These are phyloP conservation scores for Candida dendrica DNA, from an alignment of 805 yeast genomes.

Conservation along the genomic window DNA sequence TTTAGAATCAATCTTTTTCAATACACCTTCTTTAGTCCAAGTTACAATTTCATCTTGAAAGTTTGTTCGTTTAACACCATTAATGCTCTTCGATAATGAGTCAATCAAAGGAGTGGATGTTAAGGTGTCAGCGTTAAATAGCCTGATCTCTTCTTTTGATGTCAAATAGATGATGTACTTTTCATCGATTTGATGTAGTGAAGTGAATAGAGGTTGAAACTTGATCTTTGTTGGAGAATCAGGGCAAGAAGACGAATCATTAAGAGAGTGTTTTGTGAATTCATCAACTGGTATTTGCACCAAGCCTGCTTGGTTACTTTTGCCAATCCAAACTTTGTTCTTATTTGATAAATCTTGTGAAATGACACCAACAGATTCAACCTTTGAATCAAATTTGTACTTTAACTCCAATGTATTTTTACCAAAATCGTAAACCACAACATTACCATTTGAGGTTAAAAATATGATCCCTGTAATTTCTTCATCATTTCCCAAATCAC, in stretches of 20 bases:
- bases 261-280: neutral
- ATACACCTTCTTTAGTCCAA: conserved; percentile 36
- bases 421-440: conserved; percentile 12
- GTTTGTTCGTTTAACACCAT: conserved; percentile 30
- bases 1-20: conserved; percentile 23
- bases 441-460: conserved; percentile 19
- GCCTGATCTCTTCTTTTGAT: conserved; percentile 28
- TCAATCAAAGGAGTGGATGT: conserved; percentile 21
- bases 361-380: conserved; percentile 12
- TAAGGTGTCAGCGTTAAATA: conserved; percentile 16
- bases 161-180: conserved; percentile 26
- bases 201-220: conserved; percentile 12
- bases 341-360: conserved; percentile 9
- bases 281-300: neutral
- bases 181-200: conserved; percentile 19
- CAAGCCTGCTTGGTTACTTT: conserved; percentile 4
- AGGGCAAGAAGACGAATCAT: neutral
- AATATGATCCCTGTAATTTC: conserved; percentile 13
- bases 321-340: conserved; percentile 25
- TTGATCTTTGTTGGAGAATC: conserved; percentile 23
- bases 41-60: conserved; percentile 25
- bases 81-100: conserved; percentile 29
- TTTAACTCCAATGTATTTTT: conserved; percentile 11
- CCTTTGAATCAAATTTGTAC: conserved; percentile 4
- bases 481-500: conserved; percentile 18